These are phyloP conservation scores for Penicillium brevicompactum DNA, from an alignment of 2,329 filamentous ascomycete species.

Conservation along the genomic window DNA sequence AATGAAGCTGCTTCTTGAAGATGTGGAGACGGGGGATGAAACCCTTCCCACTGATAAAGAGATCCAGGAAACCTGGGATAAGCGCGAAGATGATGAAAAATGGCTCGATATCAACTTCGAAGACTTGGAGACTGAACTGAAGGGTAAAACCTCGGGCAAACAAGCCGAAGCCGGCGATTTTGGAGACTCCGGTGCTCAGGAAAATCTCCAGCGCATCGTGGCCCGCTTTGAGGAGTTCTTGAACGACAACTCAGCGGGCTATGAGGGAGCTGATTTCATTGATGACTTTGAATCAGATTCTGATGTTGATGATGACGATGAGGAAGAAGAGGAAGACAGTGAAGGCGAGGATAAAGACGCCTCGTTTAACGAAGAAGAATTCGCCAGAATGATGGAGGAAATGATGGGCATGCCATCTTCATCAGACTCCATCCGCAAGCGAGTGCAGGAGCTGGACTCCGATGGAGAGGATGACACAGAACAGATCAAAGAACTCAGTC, in stretches of 20 bases:
- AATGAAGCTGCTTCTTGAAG: conserved; percentile 73
- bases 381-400: conserved; percentile 84
- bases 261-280: conserved; percentile 72
- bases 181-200: conserved; percentile 48
- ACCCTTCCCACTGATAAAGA: conserved; percentile 70
- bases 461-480: conserved; percentile 63
- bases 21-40: conserved; percentile 72
- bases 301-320: conserved; percentile 55
- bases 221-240: conserved; percentile 91
- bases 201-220: conserved; percentile 83
- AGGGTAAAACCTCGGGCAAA: conserved; percentile 53
- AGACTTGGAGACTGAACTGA: conserved; percentile 82
- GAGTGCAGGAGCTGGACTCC: conserved; percentile 54
- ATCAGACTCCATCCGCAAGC: conserved; percentile 30
- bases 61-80: conserved; percentile 67
- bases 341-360: conserved; percentile 74
- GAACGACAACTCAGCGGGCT: conserved; percentile 78
- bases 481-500: conserved; percentile 47
- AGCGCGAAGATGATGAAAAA: conserved; percentile 76
- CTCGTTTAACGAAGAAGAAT: conserved; percentile 82
- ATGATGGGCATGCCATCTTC: conserved; percentile 73
- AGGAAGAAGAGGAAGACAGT: conserved; percentile 57
- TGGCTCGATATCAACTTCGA: conserved; percentile 93
- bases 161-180: conserved; percentile 37
- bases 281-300: conserved; percentile 71